Evolutionary conservation across 768 basidiomycete species (phyloP), one percentile per base, ranked within the genome.

Genomic region (Russula sp.): DNA sequence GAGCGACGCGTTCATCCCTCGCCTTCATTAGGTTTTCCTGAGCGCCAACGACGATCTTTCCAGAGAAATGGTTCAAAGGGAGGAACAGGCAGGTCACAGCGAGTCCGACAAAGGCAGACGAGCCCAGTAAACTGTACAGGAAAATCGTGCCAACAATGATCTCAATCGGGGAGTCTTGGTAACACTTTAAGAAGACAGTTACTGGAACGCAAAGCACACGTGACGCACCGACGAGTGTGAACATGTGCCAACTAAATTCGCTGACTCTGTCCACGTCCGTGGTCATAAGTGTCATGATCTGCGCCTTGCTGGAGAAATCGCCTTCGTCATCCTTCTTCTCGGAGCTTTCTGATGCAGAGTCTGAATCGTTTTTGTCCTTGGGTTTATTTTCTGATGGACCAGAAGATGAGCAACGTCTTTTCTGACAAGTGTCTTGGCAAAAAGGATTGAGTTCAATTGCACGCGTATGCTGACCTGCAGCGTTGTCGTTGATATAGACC

Each of bases 221-320:
- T 10, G 24, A 71, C 82, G 55, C 66, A 87, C 89, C 88, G 59
- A 92, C 79, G 44, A 92, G 80, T 1, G 87, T 78, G 72, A 89
- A 92, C 57, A 88, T 68, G 72, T 92, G 88, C 85, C 85, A 90
- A 1, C 85, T 76, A 71, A 95, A 91, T 57, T 95, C 91, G 73
- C 88, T 85, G 66, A 95, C 87, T 60, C 94, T 83, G 73, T 95
- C 92, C 32, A 94, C 92, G 69, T 97, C 94, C 6, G 92, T 94
- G 7, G 94, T 95, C 90, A 96, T 94, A 32, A 96, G 82, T 2
- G 91, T 95, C 93, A 96, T 94, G 70, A 97, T 86, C 76, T 96
- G 83, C n/a, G 80, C 78, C 70, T 84, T 84, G 62, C 79, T 81
- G 30, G 77, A 79, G 66, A 84, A 83, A 18, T 79, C 81, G n/a